Base-by-base conservation (phyloP, 805 yeast species). In the Saccharomycopsis microspora region DNA sequence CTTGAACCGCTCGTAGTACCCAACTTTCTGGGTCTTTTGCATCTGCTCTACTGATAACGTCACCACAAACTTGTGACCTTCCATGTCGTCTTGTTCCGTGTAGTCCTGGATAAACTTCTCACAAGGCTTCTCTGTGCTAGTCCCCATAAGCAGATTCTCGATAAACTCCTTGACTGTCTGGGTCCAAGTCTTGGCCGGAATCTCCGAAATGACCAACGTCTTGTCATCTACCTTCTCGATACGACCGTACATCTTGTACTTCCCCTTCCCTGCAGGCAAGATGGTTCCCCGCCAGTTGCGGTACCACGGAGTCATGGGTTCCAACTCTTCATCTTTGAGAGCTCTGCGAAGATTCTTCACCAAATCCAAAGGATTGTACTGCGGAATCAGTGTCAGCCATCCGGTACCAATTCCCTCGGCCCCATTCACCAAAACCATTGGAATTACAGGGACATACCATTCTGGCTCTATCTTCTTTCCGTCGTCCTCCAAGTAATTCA, bases 381-480 rank as follows among this genome's bases (percentile, higher is more conserved):
- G 79, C 1, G 98, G 98, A 54, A 93, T 82, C 52, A 77, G 79
- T 1, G 97, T 88, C 55, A 96, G 85, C 97, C 97, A 93, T 55
- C 98, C 98, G 42, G 98, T 89, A 53, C 98, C 98, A 63, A 93
- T 93, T 68, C 98, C 98, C 65, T 93, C 98, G 5, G 90, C 74
- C 49, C 98, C 98, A 60, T 93, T 93, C 4, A 93, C 95, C 52
- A 93, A 71, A n/a, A 93, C 61, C 86, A 88, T 85, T 6, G 98
- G 98, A 38, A 93, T 57, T n/a, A 93, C 79, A 1, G 98, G 98
- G 39, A 86, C 69, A 63, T 87, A 93, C 88, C 94, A 87, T 57
- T 85, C 88, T 0, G 98, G 98, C 62, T 93, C 98, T 19, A 90
- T 95, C 0, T 90, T 80, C 54, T 78, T 81, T 57, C 87, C 97